These are phyloP conservation scores for Medicago ruthenica DNA, from an alignment of 306 rosid genomes.

Conservation along the genomic window DNA sequence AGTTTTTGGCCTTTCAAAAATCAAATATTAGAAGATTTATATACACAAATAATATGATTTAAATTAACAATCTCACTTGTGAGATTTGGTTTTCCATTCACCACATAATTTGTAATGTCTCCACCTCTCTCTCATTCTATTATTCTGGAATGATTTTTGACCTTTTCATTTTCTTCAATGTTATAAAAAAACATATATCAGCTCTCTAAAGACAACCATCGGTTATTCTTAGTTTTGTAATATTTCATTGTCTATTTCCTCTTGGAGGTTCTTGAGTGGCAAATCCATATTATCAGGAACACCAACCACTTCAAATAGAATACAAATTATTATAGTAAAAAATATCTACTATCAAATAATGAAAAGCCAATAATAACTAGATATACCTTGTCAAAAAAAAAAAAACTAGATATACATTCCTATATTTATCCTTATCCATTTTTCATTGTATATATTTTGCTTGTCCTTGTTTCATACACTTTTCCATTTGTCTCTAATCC, in stretches of 20 bases:
- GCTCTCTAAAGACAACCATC: neutral
- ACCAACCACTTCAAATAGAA: slow-evolving; percentile 3
- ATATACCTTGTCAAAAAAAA: too few relatives aligned
- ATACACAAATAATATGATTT: neutral
- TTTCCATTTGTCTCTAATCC: slow-evolving; percentile 40
- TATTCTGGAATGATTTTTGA: neutral
- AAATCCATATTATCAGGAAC: slow-evolving; percentile 37
- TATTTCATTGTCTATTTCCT: neutral
- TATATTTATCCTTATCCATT: neutral
- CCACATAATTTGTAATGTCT: neutral
- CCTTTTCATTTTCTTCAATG: slow-evolving; percentile 1
- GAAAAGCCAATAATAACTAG: neutral
- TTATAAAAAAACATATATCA: neutral
- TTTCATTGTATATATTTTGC: neutral
- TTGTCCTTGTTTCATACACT: neutral
- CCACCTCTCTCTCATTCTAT: slow-evolving; percentile 4
- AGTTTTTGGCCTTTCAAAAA: too few relatives aligned
- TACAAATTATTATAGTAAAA: slow-evolving; percentile 9
- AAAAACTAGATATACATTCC: too few relatives aligned
- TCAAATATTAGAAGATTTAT: too few relatives aligned
- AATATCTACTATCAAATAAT: neutral
- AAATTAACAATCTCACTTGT: too few relatives aligned
- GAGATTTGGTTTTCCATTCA: neutral
- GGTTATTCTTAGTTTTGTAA: slow-evolving; percentile 15
- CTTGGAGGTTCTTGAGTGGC: neutral